Evolutionary conservation across 1,284 basidiomycete genomes (phyloP), one percentile per base, ranked within the genome.

Genomic region (Earliella scabrosa): DNA sequence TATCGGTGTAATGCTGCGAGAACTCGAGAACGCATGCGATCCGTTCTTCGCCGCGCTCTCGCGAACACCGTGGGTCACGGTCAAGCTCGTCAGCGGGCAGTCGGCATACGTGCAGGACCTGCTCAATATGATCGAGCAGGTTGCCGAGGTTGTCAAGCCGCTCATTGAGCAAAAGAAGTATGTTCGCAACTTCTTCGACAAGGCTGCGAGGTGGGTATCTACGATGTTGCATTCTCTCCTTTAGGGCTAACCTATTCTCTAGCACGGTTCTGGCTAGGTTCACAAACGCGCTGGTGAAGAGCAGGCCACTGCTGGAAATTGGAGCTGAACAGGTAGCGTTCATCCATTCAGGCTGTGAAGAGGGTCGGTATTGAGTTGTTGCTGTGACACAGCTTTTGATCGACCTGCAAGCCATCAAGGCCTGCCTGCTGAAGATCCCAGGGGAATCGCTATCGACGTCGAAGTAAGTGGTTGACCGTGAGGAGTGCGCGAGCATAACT

Each of bases 161-260:
- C 77, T 89, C 11, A 79, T 97, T 5, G 94, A 98, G 71, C 92
- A 93, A 67, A 97, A 97, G 79, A 96, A 93, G 71, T 98, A 95
- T 73, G 71, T 93, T 31, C 80, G 93, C 54, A 98, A 95, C 72
- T 88, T 95, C 70, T 86, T 95, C 50, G 96, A 98, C 70, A 97
- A 97, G 71, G 88, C 90, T 7, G 88, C 90, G 49, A 92, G 89
- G 95, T 95, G 24, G 4, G 46, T 35, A n/a, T n/a, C n/a, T n/a
- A n/a, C n/a, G n/a, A n/a, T n/a, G n/a, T n/a, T n/a, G n/a, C n/a
- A n/a, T n/a, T n/a, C n/a, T 11, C 10, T 5, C 10, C 13, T 58
- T 56, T 72, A n/a, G n/a, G n/a, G n/a, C n/a, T n/a, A n/a, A n/a
- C n/a, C n/a, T 58, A 23, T 9, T 16, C 11, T 36, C 8, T 60